Percentiles rank a stretch among this genome's conserved stretches.
phyloP scores from a whole-genome alignment of 768 basidiomycete species.

The Lentinula detonsa region DNA sequence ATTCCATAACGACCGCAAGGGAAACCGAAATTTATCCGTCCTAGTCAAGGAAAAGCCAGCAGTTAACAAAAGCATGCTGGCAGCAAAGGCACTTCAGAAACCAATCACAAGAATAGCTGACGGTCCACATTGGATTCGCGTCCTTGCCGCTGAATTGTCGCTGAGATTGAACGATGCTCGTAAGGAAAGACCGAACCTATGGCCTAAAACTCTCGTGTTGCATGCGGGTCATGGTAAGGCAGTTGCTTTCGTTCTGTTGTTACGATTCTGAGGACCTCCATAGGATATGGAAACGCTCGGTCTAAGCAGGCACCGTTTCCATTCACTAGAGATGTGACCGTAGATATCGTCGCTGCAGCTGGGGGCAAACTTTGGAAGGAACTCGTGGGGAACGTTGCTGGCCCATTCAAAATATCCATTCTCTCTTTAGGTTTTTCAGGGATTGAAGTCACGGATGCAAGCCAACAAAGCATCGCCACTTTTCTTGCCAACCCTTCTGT shows the following conservation, averaged over 20 bases:
- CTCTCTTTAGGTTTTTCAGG: conserved; percentile 74
- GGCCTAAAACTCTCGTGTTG: conserved; percentile 91
- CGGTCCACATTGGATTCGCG: conserved; percentile 86
- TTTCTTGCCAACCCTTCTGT: conserved; percentile 54
- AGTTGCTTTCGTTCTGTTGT: neutral
- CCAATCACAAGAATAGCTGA: conserved; percentile 69
- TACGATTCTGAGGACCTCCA: neutral
- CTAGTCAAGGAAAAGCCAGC: conserved; percentile 82
- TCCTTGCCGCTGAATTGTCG: conserved; percentile 87
- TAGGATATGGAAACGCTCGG: conserved; percentile 59
- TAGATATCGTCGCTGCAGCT: conserved; percentile 69
- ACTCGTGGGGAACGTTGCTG: conserved; percentile 50
- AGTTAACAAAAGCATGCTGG: conserved; percentile 88
- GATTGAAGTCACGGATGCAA: conserved; percentile 66
- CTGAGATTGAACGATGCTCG: conserved; percentile 81
- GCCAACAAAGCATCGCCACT: conserved; percentile 83
- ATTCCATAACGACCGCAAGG: neutral
- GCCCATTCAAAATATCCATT: conserved; percentile 59
- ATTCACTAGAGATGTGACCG: conserved; percentile 65
- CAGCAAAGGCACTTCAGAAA: conserved; percentile 88
- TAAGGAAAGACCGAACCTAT: conserved; percentile 61
- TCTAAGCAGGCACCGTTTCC: conserved; percentile 90
- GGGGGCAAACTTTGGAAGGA: conserved; percentile 87
- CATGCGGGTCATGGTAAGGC: conserved; percentile 62
- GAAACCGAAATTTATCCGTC: conserved; percentile 5